Conservation (phyloP, 768 basidiomycete species). For the Tubosaeta brunneosetosa region DNA sequence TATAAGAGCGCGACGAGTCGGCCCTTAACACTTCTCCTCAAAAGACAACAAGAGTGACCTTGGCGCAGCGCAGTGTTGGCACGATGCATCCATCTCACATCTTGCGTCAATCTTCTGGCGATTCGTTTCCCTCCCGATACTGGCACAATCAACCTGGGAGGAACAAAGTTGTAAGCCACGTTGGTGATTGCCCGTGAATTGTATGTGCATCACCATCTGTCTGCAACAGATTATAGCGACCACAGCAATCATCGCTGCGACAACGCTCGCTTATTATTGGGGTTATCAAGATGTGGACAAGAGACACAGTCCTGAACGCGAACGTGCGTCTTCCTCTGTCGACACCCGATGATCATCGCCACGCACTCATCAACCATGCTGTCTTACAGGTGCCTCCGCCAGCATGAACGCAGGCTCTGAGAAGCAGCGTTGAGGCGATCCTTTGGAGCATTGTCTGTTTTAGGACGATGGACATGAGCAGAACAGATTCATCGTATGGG, state of each 20-base stretch:
- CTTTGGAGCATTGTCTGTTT: too few species aligned
- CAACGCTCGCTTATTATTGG: slow-evolving; percentile 34
- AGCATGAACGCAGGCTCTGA: slow-evolving; percentile 12
- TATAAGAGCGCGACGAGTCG: slow-evolving; percentile 14
- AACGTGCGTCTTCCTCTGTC: slow-evolving; percentile 10
- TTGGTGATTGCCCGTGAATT: neutral
- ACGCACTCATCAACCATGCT: neutral
- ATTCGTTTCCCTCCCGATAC: slow-evolving; percentile 28
- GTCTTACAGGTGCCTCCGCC: slow-evolving; percentile 8
- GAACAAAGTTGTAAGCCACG: slow-evolving; percentile 28
- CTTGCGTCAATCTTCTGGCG: slow-evolving; percentile 21
- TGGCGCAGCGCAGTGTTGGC: neutral
- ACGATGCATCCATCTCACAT: slow-evolving; percentile 25
- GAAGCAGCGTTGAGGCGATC: slow-evolving; percentile 20
- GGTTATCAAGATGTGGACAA: slow-evolving; percentile 33
- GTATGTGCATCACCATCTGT: neutral
- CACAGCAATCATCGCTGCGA: slow-evolving; percentile 24
- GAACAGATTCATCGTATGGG: neutral
- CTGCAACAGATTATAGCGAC: slow-evolving; percentile 27
- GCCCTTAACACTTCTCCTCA: slow-evolving; percentile 14
- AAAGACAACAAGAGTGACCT: neutral
- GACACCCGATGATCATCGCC: neutral
- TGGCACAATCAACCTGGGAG: slow-evolving; percentile 32
- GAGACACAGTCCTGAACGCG: slow-evolving; percentile 26
- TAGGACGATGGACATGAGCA: neutral